Conservation (phyloP, 352 stramenopile species). For the Phytophthora brassicae region DNA sequence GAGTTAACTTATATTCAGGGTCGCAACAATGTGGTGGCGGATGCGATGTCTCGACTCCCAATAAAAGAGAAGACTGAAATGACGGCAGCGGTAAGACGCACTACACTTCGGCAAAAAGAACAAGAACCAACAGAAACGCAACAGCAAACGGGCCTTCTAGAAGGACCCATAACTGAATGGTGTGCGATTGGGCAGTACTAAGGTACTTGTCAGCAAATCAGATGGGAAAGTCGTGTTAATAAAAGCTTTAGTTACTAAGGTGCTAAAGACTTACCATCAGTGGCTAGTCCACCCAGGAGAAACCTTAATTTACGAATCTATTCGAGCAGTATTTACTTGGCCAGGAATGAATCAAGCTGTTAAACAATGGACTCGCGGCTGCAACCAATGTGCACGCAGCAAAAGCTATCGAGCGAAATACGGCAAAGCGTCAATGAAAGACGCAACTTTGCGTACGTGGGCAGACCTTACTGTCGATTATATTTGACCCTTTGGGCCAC, state of each 20-base stretch:
- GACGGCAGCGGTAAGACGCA: not conserved
- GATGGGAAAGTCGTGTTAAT: not conserved
- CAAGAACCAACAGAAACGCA: not conserved
- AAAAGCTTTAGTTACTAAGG: not conserved
- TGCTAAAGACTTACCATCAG: slow-evolving; percentile 1
- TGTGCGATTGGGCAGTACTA: slow-evolving; percentile 10
- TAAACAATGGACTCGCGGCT: not conserved
- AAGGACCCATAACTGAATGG: not conserved
- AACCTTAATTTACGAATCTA: not conserved
- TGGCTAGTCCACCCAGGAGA: slow-evolving; percentile 7
- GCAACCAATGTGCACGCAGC: not conserved
- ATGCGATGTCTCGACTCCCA: not conserved
- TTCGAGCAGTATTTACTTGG: not conserved
- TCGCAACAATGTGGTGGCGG: not conserved
- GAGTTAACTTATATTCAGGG: not conserved
- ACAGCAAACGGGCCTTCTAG: not conserved
- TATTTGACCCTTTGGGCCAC: not conserved
- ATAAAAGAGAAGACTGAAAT: not conserved
- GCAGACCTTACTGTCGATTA: not conserved
- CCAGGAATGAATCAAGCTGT: not conserved
- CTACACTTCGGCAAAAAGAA: too few species aligned
- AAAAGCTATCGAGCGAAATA: not conserved
- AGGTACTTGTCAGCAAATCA: slow-evolving; percentile 4
- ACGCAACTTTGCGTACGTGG: not conserved
- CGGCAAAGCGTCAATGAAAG: not conserved